phyloP scores from a whole-genome alignment of 192 early-diverging fungal species.

The Coemansia aciculifera region DNA sequence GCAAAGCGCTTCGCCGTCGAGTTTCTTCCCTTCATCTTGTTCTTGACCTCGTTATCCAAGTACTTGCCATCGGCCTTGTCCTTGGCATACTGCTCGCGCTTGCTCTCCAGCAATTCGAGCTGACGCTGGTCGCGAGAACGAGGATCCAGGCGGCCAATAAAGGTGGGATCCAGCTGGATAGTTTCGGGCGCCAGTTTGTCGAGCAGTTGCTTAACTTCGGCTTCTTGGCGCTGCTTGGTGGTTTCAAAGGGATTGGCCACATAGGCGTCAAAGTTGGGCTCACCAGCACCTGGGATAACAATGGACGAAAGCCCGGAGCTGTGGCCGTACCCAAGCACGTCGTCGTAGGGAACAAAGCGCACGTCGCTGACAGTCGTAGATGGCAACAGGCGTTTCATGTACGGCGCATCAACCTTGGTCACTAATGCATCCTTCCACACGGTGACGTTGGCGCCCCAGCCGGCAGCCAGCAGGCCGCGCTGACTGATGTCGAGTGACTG shows the following conservation, averaged over 20 bases:
- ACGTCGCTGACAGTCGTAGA: conserved; percentile 57
- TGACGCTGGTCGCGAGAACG: conserved; percentile 41
- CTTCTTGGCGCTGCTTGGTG: conserved; percentile 80
- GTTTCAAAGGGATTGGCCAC: conserved; percentile 94
- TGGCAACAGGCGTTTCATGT: conserved; percentile 79
- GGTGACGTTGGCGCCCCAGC: conserved; percentile 73
- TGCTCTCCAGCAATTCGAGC: conserved; percentile 14
- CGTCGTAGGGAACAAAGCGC: conserved; percentile 92
- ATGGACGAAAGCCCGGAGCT: conserved; percentile 73
- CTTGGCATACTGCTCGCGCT: conserved; percentile 18
- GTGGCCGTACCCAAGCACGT: conserved; percentile 88
- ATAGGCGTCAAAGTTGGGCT: conserved; percentile 94
- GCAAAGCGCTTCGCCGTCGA: conserved; percentile 75
- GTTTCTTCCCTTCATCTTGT: conserved; percentile 52
- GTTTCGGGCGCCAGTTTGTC: conserved; percentile 96
- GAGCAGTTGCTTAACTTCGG: conserved; percentile 82
- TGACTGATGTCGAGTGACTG: conserved; percentile 81
- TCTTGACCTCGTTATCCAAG: conserved; percentile 38
- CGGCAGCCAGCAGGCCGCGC: conserved; percentile 79
- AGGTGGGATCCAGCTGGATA: conserved; percentile 80
- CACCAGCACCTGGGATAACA: conserved; percentile 90
- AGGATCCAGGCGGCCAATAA: conserved; percentile 79
- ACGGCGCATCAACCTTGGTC: conserved; percentile 76
- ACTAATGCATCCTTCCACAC: conserved; percentile 89
- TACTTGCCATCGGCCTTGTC: conserved; percentile 34